Evolutionary conservation across 2,329 filamentous ascomycete species (phyloP).

Genomic region (Myrmaecium sp.): DNA sequence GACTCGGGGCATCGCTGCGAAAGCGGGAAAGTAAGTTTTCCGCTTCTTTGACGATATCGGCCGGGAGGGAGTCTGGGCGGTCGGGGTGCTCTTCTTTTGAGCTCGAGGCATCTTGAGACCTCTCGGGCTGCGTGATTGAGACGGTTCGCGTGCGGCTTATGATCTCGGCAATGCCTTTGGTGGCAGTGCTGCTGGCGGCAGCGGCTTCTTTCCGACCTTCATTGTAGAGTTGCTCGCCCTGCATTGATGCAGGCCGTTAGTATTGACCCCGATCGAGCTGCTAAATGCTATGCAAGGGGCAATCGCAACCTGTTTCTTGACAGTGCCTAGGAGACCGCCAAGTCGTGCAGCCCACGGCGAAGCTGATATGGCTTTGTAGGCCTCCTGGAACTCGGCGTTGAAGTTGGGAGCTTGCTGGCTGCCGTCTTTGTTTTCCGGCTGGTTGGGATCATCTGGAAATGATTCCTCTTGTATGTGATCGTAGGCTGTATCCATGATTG

Average conservation of each 20-base stretch:
- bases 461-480: constrained; percentile 88
- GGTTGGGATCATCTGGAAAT: constrained; percentile 27
- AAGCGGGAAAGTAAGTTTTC: constrained; percentile 60
- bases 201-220: constrained; percentile 68
- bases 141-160: constrained; percentile 59
- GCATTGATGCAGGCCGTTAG: constrained; percentile 3
- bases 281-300: neutral
- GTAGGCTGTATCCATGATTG: constrained; percentile 97
- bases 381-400: constrained; percentile 82
- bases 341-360: constrained; percentile 84
- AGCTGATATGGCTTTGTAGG: constrained; percentile 80
- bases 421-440: constrained; percentile 30
- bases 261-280: constrained; percentile 1
- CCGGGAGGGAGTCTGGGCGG: constrained; percentile 27
- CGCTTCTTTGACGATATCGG: constrained; percentile 36
- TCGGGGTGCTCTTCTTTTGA: constrained; percentile 17
- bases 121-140: constrained; percentile 34
- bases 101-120: constrained; percentile 6
- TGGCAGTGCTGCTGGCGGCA: constrained; percentile 63
- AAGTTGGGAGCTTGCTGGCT: constrained; percentile 32
- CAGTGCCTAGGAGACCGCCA: constrained; percentile 74
- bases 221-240: constrained; percentile 79
- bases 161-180: constrained; percentile 60
- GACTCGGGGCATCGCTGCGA: constrained; percentile 59
- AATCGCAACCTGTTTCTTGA: constrained; percentile 60